Percentiles rank a stretch among this genome's conserved stretches.
These are phyloP conservation scores for Phytophthora sojae DNA, from an alignment of 352 stramenopile species.

Conservation along the genomic window DNA sequence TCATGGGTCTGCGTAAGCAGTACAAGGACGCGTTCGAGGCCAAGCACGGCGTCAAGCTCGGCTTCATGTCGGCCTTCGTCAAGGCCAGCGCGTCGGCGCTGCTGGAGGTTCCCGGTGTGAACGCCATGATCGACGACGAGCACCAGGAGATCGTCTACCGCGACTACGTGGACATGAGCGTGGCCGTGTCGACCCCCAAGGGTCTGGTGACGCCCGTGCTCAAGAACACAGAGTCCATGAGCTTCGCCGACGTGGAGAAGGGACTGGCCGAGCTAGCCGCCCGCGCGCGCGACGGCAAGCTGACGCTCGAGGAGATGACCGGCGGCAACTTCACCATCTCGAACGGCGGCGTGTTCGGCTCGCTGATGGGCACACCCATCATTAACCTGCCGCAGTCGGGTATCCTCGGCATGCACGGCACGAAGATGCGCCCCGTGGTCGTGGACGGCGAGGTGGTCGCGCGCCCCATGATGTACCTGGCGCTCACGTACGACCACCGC, in stretches of 20 bases:
- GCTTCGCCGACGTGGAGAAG: constrained; percentile 98
- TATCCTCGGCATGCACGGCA: constrained; percentile 99
- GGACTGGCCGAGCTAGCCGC: constrained; percentile 94
- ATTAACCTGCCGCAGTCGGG: constrained; percentile 99
- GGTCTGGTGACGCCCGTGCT: constrained; percentile 98
- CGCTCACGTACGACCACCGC: constrained; percentile 99
- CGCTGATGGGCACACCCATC: constrained; percentile 99
- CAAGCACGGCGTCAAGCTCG: constrained; percentile 98
- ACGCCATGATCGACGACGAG: constrained; percentile 98
- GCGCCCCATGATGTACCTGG: constrained; percentile 99
- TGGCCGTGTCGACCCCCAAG: constrained; percentile 97
- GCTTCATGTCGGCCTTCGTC: constrained; percentile 99
- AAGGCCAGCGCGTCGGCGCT: constrained; percentile 95
- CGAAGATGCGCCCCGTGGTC: constrained; percentile 97
- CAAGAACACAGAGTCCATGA: constrained; percentile 97
- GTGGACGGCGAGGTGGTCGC: constrained; percentile 95
- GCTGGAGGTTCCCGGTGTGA: constrained; percentile 95
- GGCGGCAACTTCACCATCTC: constrained; percentile 97
- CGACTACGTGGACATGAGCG: constrained; percentile 98
- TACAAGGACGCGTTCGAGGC: constrained; percentile 98
- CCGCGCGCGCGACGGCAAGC: constrained; percentile 73
- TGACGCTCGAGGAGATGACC: constrained; percentile 74
- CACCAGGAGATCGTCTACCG: constrained; percentile 99
- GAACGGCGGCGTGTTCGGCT: constrained; percentile 94
- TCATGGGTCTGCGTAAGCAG: constrained; percentile 94